These are phyloP conservation scores for Leccinum boreale DNA, from an alignment of 768 basidiomycete genomes.

Conservation along the genomic window DNA sequence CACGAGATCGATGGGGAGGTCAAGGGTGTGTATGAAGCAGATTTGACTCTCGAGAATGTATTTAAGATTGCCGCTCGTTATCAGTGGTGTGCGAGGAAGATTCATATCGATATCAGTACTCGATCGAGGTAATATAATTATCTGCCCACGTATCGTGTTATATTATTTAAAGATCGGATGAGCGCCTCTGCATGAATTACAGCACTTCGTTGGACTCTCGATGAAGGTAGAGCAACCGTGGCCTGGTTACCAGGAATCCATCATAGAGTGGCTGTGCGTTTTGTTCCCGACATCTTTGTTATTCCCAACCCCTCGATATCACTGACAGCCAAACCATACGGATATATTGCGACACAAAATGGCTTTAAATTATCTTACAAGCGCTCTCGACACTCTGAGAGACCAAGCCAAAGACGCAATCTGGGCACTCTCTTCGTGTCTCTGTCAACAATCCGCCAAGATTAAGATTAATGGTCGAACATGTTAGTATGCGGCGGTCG, in stretches of 20 bases:
- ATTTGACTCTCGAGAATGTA: not conserved
- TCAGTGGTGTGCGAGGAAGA: conserved; percentile 21
- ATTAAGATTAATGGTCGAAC: conserved; percentile 96
- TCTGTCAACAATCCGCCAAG: conserved; percentile 78
- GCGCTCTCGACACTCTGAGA: conserved; percentile 53
- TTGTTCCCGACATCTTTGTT: not conserved
- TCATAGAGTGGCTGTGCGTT: conserved; percentile 12
- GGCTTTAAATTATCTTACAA: conserved; percentile 34
- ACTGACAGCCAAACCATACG: not conserved
- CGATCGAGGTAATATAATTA: not conserved
- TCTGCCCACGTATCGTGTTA: not conserved
- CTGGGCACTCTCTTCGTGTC: conserved; percentile 76
- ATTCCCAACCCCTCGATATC: not conserved
- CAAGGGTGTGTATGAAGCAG: not conserved
- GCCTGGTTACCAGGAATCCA: no score
- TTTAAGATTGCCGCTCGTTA: not conserved
- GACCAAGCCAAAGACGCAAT: conserved; percentile 81
- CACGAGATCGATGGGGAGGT: not conserved
- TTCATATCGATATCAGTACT: conserved; percentile 27
- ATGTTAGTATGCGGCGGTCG: conserved; percentile 52
- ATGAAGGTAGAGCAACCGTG: not conserved
- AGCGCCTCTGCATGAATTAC: not conserved
- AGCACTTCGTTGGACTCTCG: not conserved
- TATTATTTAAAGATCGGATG: conserved; percentile 8
- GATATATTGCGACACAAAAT: conserved; percentile 15